Evolutionary conservation across 306 rosid species (phyloP).

Genomic region (Cucumis melo): DNA sequence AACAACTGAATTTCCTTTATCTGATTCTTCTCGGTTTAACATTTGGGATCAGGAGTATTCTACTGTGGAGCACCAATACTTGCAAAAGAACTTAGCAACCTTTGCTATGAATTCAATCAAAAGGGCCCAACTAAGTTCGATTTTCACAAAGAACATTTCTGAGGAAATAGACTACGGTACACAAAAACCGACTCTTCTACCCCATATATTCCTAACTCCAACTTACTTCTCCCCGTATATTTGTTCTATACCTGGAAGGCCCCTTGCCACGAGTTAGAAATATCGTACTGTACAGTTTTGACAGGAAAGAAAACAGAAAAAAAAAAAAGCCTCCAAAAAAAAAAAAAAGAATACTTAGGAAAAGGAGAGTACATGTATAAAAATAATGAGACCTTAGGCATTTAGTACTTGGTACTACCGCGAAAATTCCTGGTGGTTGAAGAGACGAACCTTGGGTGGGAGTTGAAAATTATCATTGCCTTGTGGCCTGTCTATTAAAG

Average conservation of each 20-base stretch:
- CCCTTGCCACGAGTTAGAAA: not conserved
- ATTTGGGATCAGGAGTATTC: constrained; percentile 60
- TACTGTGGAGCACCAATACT: constrained; percentile 95
- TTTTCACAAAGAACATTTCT: constrained; percentile 96
- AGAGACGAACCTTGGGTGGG: not conserved
- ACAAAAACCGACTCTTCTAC: not conserved
- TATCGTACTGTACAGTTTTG: constrained; percentile 34
- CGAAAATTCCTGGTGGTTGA: constrained; percentile 8
- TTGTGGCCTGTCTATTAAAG: not conserved
- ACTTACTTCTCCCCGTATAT: not conserved
- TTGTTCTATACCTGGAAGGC: not conserved
- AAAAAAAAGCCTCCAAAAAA: not conserved
- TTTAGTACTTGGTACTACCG: constrained; percentile 5
- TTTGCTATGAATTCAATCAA: constrained; percentile 89
- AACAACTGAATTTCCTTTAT: not conserved
- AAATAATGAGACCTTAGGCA: not conserved
- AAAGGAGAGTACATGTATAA: not conserved
- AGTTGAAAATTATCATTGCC: not conserved
- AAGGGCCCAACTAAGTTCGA: constrained; percentile 94
- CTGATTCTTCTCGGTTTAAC: constrained; percentile 13
- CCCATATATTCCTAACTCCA: not conserved
- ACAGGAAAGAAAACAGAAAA: not conserved
- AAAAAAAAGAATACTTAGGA: not conserved
- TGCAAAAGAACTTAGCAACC: constrained; percentile 86
- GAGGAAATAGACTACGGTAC: not conserved